Conservation (phyloP, 176 grass and related monocot species). For the Bonia amplexicaulis region DNA sequence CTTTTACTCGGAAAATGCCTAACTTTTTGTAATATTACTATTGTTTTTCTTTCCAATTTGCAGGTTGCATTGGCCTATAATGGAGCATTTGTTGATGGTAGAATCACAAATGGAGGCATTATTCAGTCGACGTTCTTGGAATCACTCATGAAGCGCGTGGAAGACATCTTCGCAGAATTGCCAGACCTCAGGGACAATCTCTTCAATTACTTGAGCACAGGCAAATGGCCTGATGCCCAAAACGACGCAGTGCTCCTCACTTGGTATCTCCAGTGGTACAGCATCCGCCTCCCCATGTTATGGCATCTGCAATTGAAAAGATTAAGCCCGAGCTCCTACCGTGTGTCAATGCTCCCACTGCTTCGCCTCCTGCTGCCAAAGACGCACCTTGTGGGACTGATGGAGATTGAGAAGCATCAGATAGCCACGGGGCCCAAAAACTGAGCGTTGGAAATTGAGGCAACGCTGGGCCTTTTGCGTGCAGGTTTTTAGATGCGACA, state of each 20-base stretch:
- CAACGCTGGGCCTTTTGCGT: neutral
- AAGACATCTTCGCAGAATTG: constrained; percentile 45
- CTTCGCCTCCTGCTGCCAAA: constrained; percentile 62
- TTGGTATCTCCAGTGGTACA: constrained; percentile 92
- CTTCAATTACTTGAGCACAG: constrained; percentile 49
- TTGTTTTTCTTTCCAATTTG: constrained; percentile 20
- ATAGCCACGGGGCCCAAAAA: constrained; percentile 12
- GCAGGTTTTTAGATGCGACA: neutral
- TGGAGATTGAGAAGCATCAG: constrained; percentile 71
- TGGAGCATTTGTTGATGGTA: constrained; percentile 63
- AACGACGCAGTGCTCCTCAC: constrained; percentile 56
- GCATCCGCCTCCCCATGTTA: constrained; percentile 67
- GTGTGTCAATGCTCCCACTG: constrained; percentile 61
- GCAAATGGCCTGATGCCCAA: constrained; percentile 54
- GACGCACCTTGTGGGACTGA: constrained; percentile 55
- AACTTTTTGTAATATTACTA: neutral
- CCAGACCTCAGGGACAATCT: constrained; percentile 43
- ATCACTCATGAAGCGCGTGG: constrained; percentile 66
- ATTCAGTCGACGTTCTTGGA: constrained; percentile 74
- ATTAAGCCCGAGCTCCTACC: constrained; percentile 22
- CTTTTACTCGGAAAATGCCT: neutral
- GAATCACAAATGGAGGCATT: constrained; percentile 63
- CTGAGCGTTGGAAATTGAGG: neutral
- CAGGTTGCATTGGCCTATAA: constrained; percentile 80
- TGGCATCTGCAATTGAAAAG: constrained; percentile 48